These are phyloP conservation scores for Tricholomella constricta DNA, from an alignment of 768 basidiomycete species.

Conservation along the genomic window DNA sequence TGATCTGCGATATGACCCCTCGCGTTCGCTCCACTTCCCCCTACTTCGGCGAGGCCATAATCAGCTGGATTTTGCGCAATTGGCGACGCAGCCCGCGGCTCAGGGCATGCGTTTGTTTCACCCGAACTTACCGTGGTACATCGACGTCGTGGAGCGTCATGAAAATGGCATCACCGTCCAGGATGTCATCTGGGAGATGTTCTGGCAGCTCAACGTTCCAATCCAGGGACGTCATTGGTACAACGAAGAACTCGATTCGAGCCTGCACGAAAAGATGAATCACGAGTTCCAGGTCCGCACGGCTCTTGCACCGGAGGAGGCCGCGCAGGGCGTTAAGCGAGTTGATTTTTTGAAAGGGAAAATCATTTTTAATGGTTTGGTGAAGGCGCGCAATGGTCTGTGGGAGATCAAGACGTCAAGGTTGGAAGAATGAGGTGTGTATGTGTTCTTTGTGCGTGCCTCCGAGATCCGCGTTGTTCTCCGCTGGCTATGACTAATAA, in stretches of 20 bases:
- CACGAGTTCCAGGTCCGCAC: conserved; percentile 49
- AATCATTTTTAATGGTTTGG: conserved; percentile 54
- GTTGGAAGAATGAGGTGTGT: conserved; percentile 1
- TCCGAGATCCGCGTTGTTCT: no score
- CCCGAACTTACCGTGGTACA: conserved; percentile 63
- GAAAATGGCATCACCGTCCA: conserved; percentile 59
- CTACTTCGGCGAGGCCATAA: conserved; percentile 45
- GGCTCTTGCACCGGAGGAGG: conserved; percentile 31
- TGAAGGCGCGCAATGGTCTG: conserved; percentile 54
- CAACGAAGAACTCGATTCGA: conserved; percentile 54
- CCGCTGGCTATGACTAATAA: no score
- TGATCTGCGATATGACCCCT: conserved; percentile 50
- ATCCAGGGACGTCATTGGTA: conserved; percentile 58
- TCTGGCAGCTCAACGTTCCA: conserved; percentile 39
- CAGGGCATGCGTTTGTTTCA: conserved; percentile 58
- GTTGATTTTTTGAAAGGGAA: conserved; percentile 64
- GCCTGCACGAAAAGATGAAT: conserved; percentile 45
- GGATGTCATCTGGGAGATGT: conserved; percentile 55
- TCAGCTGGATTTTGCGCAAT: conserved; percentile 52
- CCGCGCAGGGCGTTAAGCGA: conserved; percentile 47
- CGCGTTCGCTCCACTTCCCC: conserved; percentile 41
- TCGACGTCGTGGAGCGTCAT: conserved; percentile 52
- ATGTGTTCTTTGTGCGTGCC: background rate
- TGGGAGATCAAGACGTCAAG: conserved; percentile 64
- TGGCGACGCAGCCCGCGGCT: conserved; percentile 53